Evolutionary conservation across 1,284 basidiomycete species (phyloP), one percentile per base, ranked within the genome.

Genomic region (Paramarasmius palmivorus): DNA sequence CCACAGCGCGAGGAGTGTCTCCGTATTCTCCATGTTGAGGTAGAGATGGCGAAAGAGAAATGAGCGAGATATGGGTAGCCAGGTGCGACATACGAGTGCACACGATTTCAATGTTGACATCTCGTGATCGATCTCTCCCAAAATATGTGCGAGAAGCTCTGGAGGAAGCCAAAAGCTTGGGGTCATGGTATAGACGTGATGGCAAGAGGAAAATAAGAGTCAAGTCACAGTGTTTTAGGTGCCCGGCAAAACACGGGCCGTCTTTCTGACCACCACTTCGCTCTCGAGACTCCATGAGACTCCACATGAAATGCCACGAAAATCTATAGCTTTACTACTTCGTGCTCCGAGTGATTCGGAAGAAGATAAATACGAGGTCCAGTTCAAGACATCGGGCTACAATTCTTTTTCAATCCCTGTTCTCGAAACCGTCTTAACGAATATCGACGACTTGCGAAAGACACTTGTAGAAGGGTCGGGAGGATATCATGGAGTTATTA

Each of bases 391-490:
- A 0, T 68, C 67, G 10, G 76, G 76, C n/a, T 86, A 82, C 62
- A 56, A 61, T 8, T 68, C 82, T 0, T 48, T 80, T 23, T 87
- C 85, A 17, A 69, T 92, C 2, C 78, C 88, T 0, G 85, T 87
- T 6, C 79, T 92, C 42, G 80, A 86, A 64, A 90, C 89, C 0
- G 67, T 71, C 12, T 67, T 81, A 39, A 74, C 74, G 26, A 81
- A 88, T 61, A 53, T 77, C 5, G 63, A 74, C 1, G 51, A 59
- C n/a, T 75, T 93, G 19, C 61, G 66, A 19, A 57, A 62, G 10
- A 68, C 78, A 40, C 65, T 90, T 41, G 49, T 55, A 1, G 54
- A 57, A 10, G 79, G 79, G 0, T 75, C 76, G 3, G 51, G 59
- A 1, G 57, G 54, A 3, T 59, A 64, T 29, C 65, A 61, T 17